These are phyloP conservation scores for Phytophthora ohioensis DNA, from an alignment of 352 stramenopile genomes.

Conservation along the genomic window DNA sequence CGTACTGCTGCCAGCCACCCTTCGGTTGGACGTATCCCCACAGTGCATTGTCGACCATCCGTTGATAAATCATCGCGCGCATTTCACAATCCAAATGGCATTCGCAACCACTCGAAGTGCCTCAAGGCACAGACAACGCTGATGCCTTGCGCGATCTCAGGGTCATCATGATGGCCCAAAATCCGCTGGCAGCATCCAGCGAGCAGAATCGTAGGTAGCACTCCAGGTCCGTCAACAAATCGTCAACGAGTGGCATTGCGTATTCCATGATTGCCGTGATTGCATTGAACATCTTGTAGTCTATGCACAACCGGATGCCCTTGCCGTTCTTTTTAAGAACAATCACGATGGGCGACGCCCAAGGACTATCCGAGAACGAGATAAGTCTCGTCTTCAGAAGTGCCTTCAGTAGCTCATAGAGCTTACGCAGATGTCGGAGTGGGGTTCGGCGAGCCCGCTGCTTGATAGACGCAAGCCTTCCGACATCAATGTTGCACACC, in stretches of 20 bases:
- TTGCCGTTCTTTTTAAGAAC: too few species aligned
- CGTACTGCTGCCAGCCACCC: too few species aligned
- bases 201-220: background rate
- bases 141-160: background rate
- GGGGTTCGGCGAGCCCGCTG: too few species aligned
- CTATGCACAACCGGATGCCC: background rate
- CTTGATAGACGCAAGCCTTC: too few species aligned
- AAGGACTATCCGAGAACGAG: background rate
- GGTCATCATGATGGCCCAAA: background rate
- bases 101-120: background rate
- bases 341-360: too few species aligned
- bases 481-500: too few species aligned
- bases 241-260: background rate
- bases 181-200: background rate
- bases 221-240: background rate
- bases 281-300: background rate
- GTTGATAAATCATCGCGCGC: too few species aligned
- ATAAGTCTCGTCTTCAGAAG: background rate
- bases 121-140: background rate
- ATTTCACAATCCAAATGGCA: too few species aligned
- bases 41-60: too few species aligned
- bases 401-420: background rate
- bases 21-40: too few species aligned
- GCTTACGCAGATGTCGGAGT: background rate
- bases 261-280: background rate